These are phyloP conservation scores for Artemisia princeps DNA, from an alignment of 140 eudicot genomes.

Conservation along the genomic window DNA sequence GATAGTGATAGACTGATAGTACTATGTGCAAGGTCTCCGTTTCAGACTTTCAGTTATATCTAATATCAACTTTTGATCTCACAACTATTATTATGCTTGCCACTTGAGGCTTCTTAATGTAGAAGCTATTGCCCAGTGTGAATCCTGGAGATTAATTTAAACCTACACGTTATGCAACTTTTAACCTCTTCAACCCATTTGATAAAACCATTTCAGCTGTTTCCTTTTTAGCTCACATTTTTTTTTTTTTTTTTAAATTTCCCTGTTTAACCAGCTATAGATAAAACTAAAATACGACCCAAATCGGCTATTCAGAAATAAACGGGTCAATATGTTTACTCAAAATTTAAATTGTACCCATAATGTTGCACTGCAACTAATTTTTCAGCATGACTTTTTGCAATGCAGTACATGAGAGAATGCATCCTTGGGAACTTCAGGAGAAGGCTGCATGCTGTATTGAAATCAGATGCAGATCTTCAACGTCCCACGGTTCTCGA, in stretches of 20 bases:
- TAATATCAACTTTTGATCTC: background rate
- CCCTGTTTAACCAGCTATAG: too few relatives aligned
- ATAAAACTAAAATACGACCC: background rate
- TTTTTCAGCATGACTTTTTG: constrained; percentile 15
- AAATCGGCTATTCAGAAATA: background rate
- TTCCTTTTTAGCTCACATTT: background rate
- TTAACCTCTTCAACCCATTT: background rate
- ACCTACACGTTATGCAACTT: background rate
- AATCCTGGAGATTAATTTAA: background rate
- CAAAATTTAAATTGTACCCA: background rate
- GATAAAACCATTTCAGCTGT: background rate
- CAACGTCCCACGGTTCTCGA: constrained; percentile 93
- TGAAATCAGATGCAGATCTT: constrained; percentile 84
- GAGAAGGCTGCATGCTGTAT: constrained; percentile 72
- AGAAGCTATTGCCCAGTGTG: background rate
- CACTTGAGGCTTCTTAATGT: constrained; percentile 1
- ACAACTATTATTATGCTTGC: background rate
- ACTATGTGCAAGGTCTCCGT: too few relatives aligned
- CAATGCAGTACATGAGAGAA: constrained; percentile 92
- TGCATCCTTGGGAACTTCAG: constrained; percentile 95
- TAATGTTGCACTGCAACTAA: constrained; percentile 3
- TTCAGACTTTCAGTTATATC: background rate
- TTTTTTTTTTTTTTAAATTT: background rate
- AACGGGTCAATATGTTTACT: background rate
- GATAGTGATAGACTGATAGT: too few relatives aligned